A percentile compares a stretch with the other conserved stretches of the same genome.
These are phyloP conservation scores for Pleurotus giganteus DNA, from an alignment of 768 basidiomycete species.

Conservation along the genomic window DNA sequence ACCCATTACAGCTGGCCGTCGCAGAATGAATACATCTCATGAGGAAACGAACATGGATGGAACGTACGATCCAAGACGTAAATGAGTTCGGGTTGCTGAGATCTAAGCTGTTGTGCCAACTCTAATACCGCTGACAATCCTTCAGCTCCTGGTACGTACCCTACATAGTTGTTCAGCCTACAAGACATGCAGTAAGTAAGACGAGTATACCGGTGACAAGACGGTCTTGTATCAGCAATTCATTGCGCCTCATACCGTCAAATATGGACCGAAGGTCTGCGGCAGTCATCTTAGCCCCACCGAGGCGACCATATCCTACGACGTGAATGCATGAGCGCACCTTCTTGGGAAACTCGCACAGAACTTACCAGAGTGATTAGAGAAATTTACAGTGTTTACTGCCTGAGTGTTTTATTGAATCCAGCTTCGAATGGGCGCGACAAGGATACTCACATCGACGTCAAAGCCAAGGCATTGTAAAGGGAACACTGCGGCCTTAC, in stretches of 20 bases:
- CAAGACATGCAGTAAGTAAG: background rate
- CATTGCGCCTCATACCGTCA: constrained; percentile 68
- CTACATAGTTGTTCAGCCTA: constrained; percentile 30
- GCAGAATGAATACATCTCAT: background rate
- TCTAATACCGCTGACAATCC: constrained; percentile 65
- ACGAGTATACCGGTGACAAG: constrained; percentile 69
- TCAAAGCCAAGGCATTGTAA: constrained; percentile 90
- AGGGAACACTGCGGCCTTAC: constrained; percentile 75
- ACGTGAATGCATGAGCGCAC: background rate
- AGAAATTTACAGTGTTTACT: constrained; percentile 91
- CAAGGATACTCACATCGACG: constrained; percentile 70
- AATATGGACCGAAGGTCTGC: constrained; percentile 79
- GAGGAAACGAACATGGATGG: background rate
- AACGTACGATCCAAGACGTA: constrained; percentile 91
- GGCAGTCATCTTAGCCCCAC: constrained; percentile 77
- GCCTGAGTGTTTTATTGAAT: constrained; percentile 40
- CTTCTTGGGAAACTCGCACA: background rate
- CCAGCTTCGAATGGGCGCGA: constrained; percentile 10
- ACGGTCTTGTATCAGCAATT: constrained; percentile 67
- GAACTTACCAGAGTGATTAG: constrained; percentile 82
- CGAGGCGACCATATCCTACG: constrained; percentile 78
- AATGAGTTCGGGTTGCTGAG: constrained; percentile 56
- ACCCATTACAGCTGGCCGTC: constrained; percentile 90
- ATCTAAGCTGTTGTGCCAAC: constrained; percentile 59
- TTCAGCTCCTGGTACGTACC: constrained; percentile 87